Percentiles rank a stretch among this genome's conserved stretches.
Conservation (phyloP, 768 basidiomycete genomes). For the Suillus luteus region DNA sequence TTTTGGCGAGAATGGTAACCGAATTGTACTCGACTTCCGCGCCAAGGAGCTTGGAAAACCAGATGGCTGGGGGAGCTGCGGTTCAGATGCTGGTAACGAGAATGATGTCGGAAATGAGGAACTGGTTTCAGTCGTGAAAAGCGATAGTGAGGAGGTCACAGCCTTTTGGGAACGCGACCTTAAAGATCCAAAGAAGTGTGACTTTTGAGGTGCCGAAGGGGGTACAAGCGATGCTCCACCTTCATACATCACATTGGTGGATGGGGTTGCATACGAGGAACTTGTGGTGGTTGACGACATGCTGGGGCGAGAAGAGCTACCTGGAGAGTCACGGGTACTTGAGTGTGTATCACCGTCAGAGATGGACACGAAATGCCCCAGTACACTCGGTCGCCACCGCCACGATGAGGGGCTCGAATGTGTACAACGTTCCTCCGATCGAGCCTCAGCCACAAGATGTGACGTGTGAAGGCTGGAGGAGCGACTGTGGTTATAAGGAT, state of each 20-base stretch:
- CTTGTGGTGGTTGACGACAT: conserved; percentile 62
- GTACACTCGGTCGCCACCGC: conserved; percentile 65
- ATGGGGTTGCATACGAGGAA: conserved; percentile 44
- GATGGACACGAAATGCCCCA: conserved; percentile 61
- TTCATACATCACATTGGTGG: conserved; percentile 40
- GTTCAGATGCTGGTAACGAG: conserved; percentile 40
- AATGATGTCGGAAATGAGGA: conserved; percentile 39
- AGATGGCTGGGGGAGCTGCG: conserved; percentile 42
- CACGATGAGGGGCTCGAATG: conserved; percentile 35
- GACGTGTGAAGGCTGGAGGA: conserved; percentile 53
- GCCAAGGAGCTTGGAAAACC: conserved; percentile 32
- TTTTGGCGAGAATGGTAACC: conserved; percentile 33
- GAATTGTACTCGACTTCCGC: conserved; percentile 32
- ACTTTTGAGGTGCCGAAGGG: conserved; percentile 39
- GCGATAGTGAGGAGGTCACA: conserved; percentile 34
- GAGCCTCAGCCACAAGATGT: conserved; percentile 23
- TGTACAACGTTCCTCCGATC: conserved; percentile 14
- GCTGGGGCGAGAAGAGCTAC: conserved; percentile 54
- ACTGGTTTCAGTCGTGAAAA: conserved; percentile 30
- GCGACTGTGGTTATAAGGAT: conserved; percentile 43
- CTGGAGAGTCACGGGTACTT: conserved; percentile 42
- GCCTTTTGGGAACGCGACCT: conserved; percentile 32
- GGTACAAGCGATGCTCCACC: conserved; percentile 40
- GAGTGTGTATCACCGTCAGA: conserved; percentile 46
- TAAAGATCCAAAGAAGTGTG: conserved; percentile 36